Evolutionary conservation across 805 yeast species (phyloP).

Genomic region (Pichia californica): DNA sequence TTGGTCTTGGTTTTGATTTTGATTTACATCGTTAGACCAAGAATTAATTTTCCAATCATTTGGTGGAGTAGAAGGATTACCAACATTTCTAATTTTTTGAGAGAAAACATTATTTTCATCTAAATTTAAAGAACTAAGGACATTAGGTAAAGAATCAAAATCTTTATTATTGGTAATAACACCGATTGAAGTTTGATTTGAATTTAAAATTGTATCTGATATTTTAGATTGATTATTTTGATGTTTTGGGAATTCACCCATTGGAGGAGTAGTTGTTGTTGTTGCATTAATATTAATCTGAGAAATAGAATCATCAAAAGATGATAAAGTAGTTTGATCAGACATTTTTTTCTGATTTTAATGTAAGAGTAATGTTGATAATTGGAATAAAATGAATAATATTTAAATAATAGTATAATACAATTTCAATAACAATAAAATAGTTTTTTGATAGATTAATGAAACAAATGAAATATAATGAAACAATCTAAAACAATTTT

Average conservation of each 20-base stretch:
- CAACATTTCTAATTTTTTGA: slow-evolving; percentile 19
- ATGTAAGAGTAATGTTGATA: background rate
- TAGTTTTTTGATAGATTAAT: no score
- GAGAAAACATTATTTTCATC: slow-evolving; percentile 27
- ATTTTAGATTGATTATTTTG: background rate
- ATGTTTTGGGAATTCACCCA: slow-evolving; percentile 16
- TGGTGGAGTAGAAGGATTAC: slow-evolving; percentile 25
- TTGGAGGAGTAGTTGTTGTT: slow-evolving; percentile 29
- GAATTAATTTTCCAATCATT: slow-evolving; percentile 17
- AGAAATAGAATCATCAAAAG: slow-evolving; percentile 25
- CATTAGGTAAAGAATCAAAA: slow-evolving; percentile 40
- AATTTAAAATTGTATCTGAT: slow-evolving; percentile 9
- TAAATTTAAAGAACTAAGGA: slow-evolving; percentile 39
- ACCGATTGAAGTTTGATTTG: slow-evolving; percentile 4
- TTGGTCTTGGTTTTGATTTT: background rate
- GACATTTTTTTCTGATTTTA: slow-evolving; percentile 18
- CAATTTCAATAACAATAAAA: no score
- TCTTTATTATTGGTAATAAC: slow-evolving; percentile 11
- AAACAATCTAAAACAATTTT: no score
- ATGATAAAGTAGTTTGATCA: slow-evolving; percentile 31
- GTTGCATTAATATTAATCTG: slow-evolving; percentile 21
- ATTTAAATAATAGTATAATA: background rate
- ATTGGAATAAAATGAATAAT: background rate
- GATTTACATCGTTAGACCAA: slow-evolving; percentile 10
- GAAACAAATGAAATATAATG: background rate